These are phyloP conservation scores for Fraxinus nigra DNA, from an alignment of 305 asterid species.

Conservation along the genomic window DNA sequence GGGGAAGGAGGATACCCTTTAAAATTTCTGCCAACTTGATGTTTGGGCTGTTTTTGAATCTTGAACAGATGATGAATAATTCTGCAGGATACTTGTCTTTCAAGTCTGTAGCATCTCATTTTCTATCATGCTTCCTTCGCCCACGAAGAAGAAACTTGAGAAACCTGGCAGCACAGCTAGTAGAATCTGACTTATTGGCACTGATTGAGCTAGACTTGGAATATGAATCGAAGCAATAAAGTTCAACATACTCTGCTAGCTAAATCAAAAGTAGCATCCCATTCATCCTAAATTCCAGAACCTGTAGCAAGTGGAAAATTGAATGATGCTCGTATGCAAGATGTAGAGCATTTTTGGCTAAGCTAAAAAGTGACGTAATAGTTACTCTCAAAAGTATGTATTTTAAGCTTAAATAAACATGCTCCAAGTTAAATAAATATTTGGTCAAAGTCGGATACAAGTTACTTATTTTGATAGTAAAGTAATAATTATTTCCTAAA, in stretches of 20 bases:
- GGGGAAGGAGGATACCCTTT: conserved; percentile 27
- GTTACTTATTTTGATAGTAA: not conserved
- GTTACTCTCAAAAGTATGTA: not conserved
- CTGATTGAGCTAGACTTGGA: conserved; percentile 25
- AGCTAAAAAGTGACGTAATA: not conserved
- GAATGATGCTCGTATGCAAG: not conserved
- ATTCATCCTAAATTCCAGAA: conserved; percentile 40
- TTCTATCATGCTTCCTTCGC: conserved; percentile 32
- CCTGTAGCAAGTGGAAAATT: not conserved
- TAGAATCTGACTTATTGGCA: conserved; percentile 31
- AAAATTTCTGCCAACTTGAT: conserved; percentile 55
- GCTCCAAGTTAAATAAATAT: not conserved
- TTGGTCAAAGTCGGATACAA: not conserved
- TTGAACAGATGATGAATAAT: conserved; percentile 23
- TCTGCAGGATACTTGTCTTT: conserved; percentile 39
- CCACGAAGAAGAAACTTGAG: conserved; percentile 48
- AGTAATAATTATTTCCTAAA: not conserved
- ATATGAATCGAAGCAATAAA: conserved; percentile 25
- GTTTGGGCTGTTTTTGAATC: conserved; percentile 34
- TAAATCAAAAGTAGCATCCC: conserved; percentile 29
- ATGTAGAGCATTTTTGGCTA: not conserved
- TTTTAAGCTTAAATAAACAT: not conserved
- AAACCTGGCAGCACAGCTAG: conserved; percentile 38
- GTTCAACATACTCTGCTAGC: conserved; percentile 37
- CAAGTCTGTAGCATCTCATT: conserved; percentile 15